Conservation (phyloP, 1,284 basidiomycete genomes). For the Athelia psychrophila region DNA sequence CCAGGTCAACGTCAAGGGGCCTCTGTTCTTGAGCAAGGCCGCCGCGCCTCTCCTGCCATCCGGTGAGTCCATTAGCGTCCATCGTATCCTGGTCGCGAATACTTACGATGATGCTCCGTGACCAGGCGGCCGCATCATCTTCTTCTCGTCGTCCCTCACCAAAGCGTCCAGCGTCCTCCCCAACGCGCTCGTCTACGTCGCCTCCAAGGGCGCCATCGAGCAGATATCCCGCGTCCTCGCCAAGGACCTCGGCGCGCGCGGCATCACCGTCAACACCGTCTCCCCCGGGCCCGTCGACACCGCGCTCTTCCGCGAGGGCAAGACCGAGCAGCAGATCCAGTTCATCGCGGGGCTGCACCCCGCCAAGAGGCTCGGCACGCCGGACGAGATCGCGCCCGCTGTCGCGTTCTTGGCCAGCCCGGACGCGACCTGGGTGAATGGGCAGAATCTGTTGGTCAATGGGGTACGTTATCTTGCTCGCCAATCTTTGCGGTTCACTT, state of each 20-base stretch:
- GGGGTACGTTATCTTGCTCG: constrained; percentile 38
- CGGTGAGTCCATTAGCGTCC: constrained; percentile 30
- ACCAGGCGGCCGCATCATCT: constrained; percentile 52
- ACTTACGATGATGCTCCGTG: constrained; percentile 1
- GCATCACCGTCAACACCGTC: constrained; percentile 57
- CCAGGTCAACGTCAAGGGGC: constrained; percentile 54
- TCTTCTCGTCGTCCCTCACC: constrained; percentile 52
- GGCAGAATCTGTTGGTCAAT: constrained; percentile 52
- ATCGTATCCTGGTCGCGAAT: neutral
- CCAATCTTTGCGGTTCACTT: neutral
- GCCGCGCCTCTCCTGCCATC: constrained; percentile 38
- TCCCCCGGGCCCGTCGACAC: constrained; percentile 56
- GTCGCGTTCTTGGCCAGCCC: constrained; percentile 51
- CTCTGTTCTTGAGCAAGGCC: constrained; percentile 51
- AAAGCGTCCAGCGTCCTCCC: constrained; percentile 39
- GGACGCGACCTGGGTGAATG: constrained; percentile 54
- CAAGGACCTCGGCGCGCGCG: constrained; percentile 49
- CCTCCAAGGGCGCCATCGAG: constrained; percentile 57
- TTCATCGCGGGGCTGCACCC: constrained; percentile 44
- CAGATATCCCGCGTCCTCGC: constrained; percentile 57
- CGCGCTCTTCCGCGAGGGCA: constrained; percentile 49
- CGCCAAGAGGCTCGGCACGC: constrained; percentile 41
- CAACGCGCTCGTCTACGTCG: constrained; percentile 47
- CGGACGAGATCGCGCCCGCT: constrained; percentile 52
- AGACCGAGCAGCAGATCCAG: constrained; percentile 44